Base-by-base conservation (phyloP, 2,329 filamentous ascomycete genomes). In the Colletotrichum eremochloae region DNA sequence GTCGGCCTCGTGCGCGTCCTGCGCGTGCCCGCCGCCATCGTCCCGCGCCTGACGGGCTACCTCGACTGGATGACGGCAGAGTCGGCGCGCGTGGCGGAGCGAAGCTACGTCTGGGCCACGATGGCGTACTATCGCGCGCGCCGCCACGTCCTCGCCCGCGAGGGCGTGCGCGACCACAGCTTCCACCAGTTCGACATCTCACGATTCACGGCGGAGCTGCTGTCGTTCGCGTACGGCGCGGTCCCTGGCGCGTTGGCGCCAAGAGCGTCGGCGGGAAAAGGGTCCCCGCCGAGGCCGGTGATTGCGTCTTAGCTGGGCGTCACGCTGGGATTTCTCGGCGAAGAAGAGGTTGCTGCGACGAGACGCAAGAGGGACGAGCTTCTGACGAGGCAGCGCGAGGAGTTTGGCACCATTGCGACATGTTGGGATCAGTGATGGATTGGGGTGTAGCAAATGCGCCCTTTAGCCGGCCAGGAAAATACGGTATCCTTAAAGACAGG, bases 1-100 rank as follows among this genome's bases (percentile, higher is more conserved):
- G 77, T 82, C 55, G 80, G 79, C 18, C 75, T 82, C 40, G 64
- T 82, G 24, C 74, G 77, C 24, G 70, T 82, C 36, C 63, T 81
- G 50, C 72, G 66, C 11, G 71, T 78, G 29, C 75, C 78, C 8
- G 63, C 56, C 1, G 20, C 70, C 15, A 52, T 77, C 2, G 70
- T 73, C 38, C 55, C 63, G 1, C 74, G 76, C 36, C 63, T 82
- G 24, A 76, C 78, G 0, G 58, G 66, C 11, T 82, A 81, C 64
- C 75, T 82, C 67, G 78, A 80, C 74, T 81, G 79, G 79, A 72
- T 82, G 48, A 75, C 79, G 1, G 70, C 69, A 29, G 72, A 71
- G 12, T 74, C 77, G 15, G 76, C 77, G 8, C 63, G 63, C 12
- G 75, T 76, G 31, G 75, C 80, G 4, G 67, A 73, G 18, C 66